Evolutionary conservation across 2,329 filamentous ascomycete genomes (phyloP).

Genomic region (Phyllosticta paracitricarpa): DNA sequence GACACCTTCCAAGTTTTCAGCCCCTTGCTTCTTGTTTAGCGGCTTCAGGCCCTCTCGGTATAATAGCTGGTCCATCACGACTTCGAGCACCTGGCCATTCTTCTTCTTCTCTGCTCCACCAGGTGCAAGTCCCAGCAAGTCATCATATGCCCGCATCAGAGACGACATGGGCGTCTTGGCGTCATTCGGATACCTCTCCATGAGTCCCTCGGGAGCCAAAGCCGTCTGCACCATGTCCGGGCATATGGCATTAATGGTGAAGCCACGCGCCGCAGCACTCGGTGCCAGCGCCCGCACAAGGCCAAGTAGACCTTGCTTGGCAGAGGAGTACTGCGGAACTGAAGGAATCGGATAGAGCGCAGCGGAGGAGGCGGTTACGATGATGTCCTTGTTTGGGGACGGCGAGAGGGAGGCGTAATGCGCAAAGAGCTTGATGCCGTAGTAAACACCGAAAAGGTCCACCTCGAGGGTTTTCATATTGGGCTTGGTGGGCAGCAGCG

Average conservation of each 20-base stretch:
- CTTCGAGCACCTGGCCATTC: slow-evolving; percentile 21
- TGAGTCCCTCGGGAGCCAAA: slow-evolving; percentile 20
- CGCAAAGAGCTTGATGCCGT: slow-evolving; percentile 28
- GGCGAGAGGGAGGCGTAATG: slow-evolving; percentile 22
- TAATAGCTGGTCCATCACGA: slow-evolving; percentile 16
- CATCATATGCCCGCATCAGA: slow-evolving; percentile 21
- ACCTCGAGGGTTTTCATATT: slow-evolving; percentile 25
- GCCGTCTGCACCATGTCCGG: slow-evolving; percentile 21
- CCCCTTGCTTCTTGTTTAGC: slow-evolving; percentile 13
- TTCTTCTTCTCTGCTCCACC: slow-evolving; percentile 8
- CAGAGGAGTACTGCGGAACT: slow-evolving; percentile 25
- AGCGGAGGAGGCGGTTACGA: slow-evolving; percentile 24
- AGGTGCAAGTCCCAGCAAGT: slow-evolving; percentile 12
- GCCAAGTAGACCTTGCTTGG: slow-evolving; percentile 28
- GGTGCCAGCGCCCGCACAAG: slow-evolving; percentile 20
- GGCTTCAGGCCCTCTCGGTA: slow-evolving; percentile 15
- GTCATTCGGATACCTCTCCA: slow-evolving; percentile 18
- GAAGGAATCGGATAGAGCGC: slow-evolving; percentile 25
- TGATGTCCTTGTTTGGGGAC: slow-evolving; percentile 20
- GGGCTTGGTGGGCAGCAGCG: slow-evolving; percentile 20
- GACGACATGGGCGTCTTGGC: slow-evolving; percentile 24
- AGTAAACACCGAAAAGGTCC: slow-evolving; percentile 24
- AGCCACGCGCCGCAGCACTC: slow-evolving; percentile 11
- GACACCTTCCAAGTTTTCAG: slow-evolving; percentile 12
- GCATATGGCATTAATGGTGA: slow-evolving; percentile 22